phyloP scores from a whole-genome alignment of 805 yeast genomes.

The Cyberlindnera xylosilytica region DNA sequence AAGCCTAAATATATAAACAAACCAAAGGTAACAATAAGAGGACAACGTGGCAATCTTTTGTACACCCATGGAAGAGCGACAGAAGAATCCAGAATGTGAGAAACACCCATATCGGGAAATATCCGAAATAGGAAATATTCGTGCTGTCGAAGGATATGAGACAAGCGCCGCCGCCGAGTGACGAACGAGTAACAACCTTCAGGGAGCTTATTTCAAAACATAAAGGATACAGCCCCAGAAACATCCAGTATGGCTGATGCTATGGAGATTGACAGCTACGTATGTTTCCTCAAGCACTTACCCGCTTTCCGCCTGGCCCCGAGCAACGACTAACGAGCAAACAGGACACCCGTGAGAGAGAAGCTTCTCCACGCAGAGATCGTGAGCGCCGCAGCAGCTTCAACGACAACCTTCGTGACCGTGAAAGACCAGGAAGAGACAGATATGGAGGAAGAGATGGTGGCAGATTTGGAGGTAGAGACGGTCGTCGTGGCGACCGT shows the following conservation, averaged over 20 bases:
- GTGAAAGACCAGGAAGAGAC: slow-evolving; percentile 26
- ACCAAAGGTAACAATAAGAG: no score
- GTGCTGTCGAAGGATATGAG: no score
- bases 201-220: no score
- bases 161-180: no score
- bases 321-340: slow-evolving; percentile 1
- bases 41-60: no score
- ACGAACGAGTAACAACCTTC: no score
- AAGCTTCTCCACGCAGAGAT: slow-evolving; percentile 32
- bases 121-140: no score
- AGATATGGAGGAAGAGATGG: slow-evolving; percentile 29
- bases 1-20: no score
- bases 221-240: no score
- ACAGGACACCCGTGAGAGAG: slow-evolving; percentile 27
- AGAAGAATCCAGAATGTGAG: no score
- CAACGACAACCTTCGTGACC: slow-evolving; percentile 6
- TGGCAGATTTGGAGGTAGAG: not conserved
- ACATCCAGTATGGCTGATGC: slow-evolving; percentile 43
- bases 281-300: slow-evolving; percentile 1
- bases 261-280: slow-evolving; percentile 51
- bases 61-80: no score
- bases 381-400: slow-evolving; percentile 4
- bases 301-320: not conserved
- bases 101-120: no score
- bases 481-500: slow-evolving; percentile 12